Conservation (phyloP, 495 filamentous ascomycete genomes). For the Lasiosphaeris hirsuta region DNA sequence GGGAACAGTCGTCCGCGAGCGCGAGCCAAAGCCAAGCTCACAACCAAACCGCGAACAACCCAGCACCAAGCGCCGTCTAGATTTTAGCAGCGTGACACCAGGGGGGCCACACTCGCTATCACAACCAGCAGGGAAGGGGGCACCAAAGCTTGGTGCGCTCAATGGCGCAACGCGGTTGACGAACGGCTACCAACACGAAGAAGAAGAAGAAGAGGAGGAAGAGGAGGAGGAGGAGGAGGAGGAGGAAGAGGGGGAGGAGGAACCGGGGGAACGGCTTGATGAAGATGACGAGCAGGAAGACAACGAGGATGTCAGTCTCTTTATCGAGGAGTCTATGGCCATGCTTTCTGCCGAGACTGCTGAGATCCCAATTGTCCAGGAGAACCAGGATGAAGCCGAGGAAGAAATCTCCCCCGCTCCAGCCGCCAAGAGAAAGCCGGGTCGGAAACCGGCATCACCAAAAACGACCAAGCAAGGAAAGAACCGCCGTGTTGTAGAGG, state of each 20-base stretch:
- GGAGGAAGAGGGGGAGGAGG: no score
- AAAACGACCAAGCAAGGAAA: neutral
- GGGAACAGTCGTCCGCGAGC: constrained; percentile 26
- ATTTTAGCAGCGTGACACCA: constrained; percentile 35
- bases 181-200: constrained; percentile 14
- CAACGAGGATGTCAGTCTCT: constrained; percentile 20
- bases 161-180: neutral
- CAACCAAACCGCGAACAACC: constrained; percentile 15
- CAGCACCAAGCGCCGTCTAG: constrained; percentile 32
- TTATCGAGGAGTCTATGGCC: constrained; percentile 36
- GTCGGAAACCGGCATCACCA: constrained; percentile 13
- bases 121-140: constrained; percentile 17
- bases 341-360: constrained; percentile 29
- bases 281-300: constrained; percentile 25
- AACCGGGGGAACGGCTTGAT: constrained; percentile 24
- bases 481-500: constrained; percentile 2
- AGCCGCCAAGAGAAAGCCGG: constrained; percentile 22
- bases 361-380: constrained; percentile 21
- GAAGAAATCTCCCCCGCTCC: constrained; percentile 9
- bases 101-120: constrained; percentile 20
- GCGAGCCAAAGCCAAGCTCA: constrained; percentile 19
- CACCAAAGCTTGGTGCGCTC: neutral
- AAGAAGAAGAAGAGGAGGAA: constrained; percentile 12
- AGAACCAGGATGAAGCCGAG: constrained; percentile 23
- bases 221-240: no score